Percentiles rank a stretch among this genome's conserved stretches.
phyloP scores from a whole-genome alignment of 305 asterid species.

The Ilex paraguariensis region DNA sequence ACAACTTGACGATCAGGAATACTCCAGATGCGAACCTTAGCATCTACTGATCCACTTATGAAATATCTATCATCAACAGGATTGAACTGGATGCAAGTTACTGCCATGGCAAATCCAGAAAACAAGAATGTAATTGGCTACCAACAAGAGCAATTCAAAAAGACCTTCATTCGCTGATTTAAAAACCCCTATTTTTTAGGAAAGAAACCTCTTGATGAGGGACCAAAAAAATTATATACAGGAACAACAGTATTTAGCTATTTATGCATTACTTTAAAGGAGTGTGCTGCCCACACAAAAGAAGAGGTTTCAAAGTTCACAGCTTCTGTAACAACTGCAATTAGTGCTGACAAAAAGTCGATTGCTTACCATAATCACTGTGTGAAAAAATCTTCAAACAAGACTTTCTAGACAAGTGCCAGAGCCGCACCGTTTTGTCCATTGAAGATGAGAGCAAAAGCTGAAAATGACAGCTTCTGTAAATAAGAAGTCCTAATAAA shows the following conservation, averaged over 20 bases:
- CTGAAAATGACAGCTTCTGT: slow-evolving; percentile 28
- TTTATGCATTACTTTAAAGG: too few relatives aligned
- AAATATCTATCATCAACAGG: slow-evolving; percentile 28
- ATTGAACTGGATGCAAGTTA: slow-evolving; percentile 28
- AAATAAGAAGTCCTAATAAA: slow-evolving; percentile 14
- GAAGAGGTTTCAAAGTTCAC: too few relatives aligned
- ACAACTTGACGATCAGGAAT: slow-evolving; percentile 24
- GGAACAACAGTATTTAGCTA: too few relatives aligned
- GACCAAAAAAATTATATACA: too few relatives aligned
- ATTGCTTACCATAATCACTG: slow-evolving; percentile 71
- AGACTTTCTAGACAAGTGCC: slow-evolving; percentile 66
- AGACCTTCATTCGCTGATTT: too few relatives aligned
- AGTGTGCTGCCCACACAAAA: too few relatives aligned
- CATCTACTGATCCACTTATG: slow-evolving; percentile 26
- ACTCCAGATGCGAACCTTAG: slow-evolving; percentile 27
- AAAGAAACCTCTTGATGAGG: too few relatives aligned
- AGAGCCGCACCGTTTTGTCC: slow-evolving; percentile 85
- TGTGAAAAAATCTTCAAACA: slow-evolving; percentile 79
- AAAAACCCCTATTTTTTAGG: too few relatives aligned
- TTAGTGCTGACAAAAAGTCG: too few relatives aligned
- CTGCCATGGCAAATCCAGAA: slow-evolving; percentile 23
- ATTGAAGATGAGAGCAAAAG: slow-evolving; percentile 75
- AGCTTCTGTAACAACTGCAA: too few relatives aligned
- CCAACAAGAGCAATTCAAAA: too few relatives aligned
- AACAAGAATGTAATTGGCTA: neutral